Evolutionary conservation across 768 basidiomycete genomes (phyloP).

Genomic region (Amanita subjunquillea): DNA sequence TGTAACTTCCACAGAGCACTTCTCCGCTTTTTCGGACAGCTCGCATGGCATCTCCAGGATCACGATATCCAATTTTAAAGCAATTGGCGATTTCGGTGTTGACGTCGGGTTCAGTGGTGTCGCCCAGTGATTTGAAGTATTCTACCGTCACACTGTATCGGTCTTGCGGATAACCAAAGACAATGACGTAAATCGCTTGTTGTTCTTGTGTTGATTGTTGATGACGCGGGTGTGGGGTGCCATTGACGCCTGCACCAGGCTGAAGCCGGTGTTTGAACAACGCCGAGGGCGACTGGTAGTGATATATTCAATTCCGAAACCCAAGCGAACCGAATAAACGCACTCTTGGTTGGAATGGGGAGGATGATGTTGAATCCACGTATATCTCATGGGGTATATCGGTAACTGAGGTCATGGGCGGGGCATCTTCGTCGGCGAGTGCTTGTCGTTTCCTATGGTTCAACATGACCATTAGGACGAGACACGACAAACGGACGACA

Average conservation of each 20-base stretch:
- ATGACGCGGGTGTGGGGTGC: not conserved
- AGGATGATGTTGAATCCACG: constrained; percentile 26
- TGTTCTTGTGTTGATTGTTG: constrained; percentile 19
- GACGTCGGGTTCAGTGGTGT: constrained; percentile 56
- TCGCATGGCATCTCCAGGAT: constrained; percentile 64
- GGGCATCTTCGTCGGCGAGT: constrained; percentile 70
- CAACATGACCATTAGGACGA: not conserved
- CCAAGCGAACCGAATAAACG: constrained; percentile 11
- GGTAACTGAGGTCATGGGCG: constrained; percentile 63
- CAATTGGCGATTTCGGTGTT: constrained; percentile 68
- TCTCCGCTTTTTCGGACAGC: constrained; percentile 82
- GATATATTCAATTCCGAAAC: constrained; percentile 1
- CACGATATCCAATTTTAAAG: constrained; percentile 68
- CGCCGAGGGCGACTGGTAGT: constrained; percentile 29
- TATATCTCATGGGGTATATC: constrained; percentile 59
- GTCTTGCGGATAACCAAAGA: constrained; percentile 86
- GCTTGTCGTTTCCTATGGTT: constrained; percentile 44
- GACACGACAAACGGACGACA: too few relatives aligned
- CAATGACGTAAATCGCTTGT: constrained; percentile 49
- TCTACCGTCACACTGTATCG: constrained; percentile 62
- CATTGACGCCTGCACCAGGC: constrained; percentile 4
- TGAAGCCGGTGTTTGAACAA: constrained; percentile 19
- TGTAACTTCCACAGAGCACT: constrained; percentile 60
- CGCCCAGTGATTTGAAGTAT: constrained; percentile 67
- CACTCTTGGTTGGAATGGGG: constrained; percentile 37